Base-by-base conservation (phyloP, 164 flowering plant species). In the Berberis vulgaris region DNA sequence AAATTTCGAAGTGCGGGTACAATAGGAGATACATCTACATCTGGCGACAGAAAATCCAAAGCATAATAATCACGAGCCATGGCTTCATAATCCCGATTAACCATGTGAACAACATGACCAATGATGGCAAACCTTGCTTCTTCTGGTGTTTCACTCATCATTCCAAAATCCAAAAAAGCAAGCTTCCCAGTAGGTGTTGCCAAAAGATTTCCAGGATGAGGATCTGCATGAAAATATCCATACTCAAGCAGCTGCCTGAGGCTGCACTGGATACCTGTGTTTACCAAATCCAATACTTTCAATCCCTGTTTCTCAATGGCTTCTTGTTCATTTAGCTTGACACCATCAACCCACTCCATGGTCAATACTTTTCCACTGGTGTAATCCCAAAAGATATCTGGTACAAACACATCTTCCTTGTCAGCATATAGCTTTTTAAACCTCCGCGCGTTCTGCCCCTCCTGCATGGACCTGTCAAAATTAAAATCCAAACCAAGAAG, bases 101-200 rank as follows among this genome's bases (percentile, higher is more conserved):
- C 97, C 93, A 94, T 77, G 84, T 94, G 98, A 68, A 94, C 97
- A 70, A 94, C 95, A 69, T 94, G 98, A 65, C 98, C 97, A 41
- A 94, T 88, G 56, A 94, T 90, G 57, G 98, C 98, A 74, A 47
- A 83, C 72, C 98, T 86, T 73, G 98, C 98, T 69, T 86, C 84
- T 74, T 94, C 98, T 39, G 98, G 98, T 39, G 97, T 94, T 71
- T 94, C 98, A 73, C 98, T 91, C 98, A 94, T 94, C 98, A 94
- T 94, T 50, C 98, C 98, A 77, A 94, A 94, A 78, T 94, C 98
- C 65, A 94, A 81, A 73, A 91, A 94, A 47, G 98, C 98, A 76
- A 94, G 97, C 69, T 91, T 91, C 66, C 98, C 98, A 45, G 88
- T 91, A 44, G 96, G 93, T 44, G 98, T 94, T 12, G 98, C 97